Percentiles rank a stretch among this genome's conserved stretches.
Conservation (phyloP, 2,329 filamentous ascomycete species). For the Monosporascus sp. region DNA sequence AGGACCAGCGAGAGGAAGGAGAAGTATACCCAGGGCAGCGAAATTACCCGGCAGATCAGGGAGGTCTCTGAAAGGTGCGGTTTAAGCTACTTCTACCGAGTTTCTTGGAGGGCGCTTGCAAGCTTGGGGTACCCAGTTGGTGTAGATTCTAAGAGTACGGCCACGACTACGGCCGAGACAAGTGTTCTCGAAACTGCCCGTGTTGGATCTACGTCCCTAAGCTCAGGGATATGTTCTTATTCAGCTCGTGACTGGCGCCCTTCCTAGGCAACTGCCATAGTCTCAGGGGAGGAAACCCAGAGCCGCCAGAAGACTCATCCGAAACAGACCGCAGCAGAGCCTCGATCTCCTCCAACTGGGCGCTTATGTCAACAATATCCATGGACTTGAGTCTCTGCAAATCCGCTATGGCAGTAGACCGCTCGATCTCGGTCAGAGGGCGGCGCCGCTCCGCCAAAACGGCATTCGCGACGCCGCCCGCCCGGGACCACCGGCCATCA, state of each 20-base stretch:
- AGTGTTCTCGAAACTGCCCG: no score
- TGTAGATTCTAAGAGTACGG: background rate
- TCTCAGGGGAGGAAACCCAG: background rate
- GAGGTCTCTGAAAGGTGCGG: constrained; percentile 26
- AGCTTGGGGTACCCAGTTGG: background rate
- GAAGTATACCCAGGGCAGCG: constrained; percentile 16
- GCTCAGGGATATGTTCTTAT: background rate
- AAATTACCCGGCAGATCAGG: constrained; percentile 20
- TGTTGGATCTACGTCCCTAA: background rate
- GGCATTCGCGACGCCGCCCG: constrained; percentile 14
- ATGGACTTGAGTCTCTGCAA: constrained; percentile 18
- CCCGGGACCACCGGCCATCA: constrained; percentile 1
- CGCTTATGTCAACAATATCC: constrained; percentile 11
- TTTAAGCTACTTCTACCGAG: constrained; percentile 18
- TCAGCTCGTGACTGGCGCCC: background rate
- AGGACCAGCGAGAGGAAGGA: constrained; percentile 25
- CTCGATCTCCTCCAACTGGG: constrained; percentile 18
- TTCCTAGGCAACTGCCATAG: background rate
- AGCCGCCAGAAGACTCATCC: background rate
- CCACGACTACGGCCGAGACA: no score
- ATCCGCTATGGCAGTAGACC: constrained; percentile 15
- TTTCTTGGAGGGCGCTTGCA: constrained; percentile 23
- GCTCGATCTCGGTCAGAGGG: constrained; percentile 22
- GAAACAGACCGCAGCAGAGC: constrained; percentile 13
- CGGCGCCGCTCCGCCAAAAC: constrained; percentile 22